Conservation (phyloP, 495 filamentous ascomycete species). For the Bacidia gigantensis region DNA sequence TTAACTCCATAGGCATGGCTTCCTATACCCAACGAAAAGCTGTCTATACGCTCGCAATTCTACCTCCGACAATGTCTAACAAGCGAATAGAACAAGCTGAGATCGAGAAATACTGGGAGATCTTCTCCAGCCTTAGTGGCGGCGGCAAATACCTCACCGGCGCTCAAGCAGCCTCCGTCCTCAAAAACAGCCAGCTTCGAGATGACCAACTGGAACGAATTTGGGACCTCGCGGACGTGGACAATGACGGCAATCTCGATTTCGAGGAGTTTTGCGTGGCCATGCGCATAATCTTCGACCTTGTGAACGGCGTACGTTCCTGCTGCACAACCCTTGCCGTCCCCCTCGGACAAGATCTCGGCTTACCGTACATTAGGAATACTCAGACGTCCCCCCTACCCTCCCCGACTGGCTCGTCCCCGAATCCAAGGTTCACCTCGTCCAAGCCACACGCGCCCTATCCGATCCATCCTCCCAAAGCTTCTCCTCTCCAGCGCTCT, state of each 20-base stretch:
- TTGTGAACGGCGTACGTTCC: conserved; percentile 77
- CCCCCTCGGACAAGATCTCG: background rate
- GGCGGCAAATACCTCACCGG: conserved; percentile 77
- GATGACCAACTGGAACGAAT: conserved; percentile 93
- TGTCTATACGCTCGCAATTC: too few species aligned
- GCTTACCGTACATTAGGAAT: conserved; percentile 44
- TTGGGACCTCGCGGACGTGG: conserved; percentile 95
- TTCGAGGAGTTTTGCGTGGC: conserved; percentile 99
- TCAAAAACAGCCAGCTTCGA: conserved; percentile 86
- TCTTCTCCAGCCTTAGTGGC: conserved; percentile 70
- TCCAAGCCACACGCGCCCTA: conserved; percentile 75
- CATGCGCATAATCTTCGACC: conserved; percentile 92
- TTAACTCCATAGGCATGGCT: too few species aligned
- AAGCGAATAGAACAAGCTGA: conserved; percentile 89
- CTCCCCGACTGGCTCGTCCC: conserved; percentile 94
- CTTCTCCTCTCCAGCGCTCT: conserved; percentile 62
- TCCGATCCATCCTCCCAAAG: conserved; percentile 50
- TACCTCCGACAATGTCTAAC: conserved; percentile 55
- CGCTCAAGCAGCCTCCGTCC: conserved; percentile 79
- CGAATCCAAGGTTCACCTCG: conserved; percentile 89
- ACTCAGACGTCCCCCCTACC: conserved; percentile 62
- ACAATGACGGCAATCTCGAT: conserved; percentile 90
- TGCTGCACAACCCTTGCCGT: background rate
- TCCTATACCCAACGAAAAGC: too few species aligned
- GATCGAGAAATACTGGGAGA: conserved; percentile 98